Conservation (phyloP, 176 grass and related monocot species). For the Zea luxurians region DNA sequence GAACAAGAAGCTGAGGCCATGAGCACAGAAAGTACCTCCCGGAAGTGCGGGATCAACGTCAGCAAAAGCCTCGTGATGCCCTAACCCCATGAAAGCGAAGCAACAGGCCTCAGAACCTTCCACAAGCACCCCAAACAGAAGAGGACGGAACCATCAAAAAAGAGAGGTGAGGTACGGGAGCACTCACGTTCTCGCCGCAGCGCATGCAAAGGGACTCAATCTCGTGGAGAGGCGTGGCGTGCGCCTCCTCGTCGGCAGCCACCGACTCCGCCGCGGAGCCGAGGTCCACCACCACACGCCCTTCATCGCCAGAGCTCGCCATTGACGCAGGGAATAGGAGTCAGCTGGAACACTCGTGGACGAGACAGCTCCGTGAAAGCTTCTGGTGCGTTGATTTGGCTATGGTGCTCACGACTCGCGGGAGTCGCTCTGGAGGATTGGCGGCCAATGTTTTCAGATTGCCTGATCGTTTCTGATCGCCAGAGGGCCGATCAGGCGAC, state of each 20-base stretch:
- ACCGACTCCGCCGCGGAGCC: constrained; percentile 67
- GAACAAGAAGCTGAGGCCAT: not conserved
- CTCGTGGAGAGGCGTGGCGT: constrained; percentile 64
- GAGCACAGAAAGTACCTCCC: constrained; percentile 52
- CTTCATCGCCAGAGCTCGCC: constrained; percentile 51
- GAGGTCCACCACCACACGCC: constrained; percentile 54
- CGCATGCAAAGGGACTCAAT: constrained; percentile 98
- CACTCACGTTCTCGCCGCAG: constrained; percentile 77
- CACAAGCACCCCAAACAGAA: not conserved
- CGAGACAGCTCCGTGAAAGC: not conserved
- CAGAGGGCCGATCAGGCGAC: too few species aligned
- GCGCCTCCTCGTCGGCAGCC: constrained; percentile 40
- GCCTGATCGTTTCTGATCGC: too few species aligned
- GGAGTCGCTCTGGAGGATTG: not conserved
- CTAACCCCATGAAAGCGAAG: constrained; percentile 32
- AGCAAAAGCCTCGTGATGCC: constrained; percentile 77
- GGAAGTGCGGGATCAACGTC: constrained; percentile 84
- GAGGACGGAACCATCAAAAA: too few species aligned
- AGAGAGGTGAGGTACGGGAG: not conserved
- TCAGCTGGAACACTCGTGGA: not conserved
- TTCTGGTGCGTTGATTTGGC: not conserved
- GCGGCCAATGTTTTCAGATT: not conserved
- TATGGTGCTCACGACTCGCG: not conserved
- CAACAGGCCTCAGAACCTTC: not conserved
- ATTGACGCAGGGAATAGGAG: constrained; percentile 18